Base-by-base conservation (phyloP, 2,329 filamentous ascomycete species). In the Endoconidiophora laricicola region DNA sequence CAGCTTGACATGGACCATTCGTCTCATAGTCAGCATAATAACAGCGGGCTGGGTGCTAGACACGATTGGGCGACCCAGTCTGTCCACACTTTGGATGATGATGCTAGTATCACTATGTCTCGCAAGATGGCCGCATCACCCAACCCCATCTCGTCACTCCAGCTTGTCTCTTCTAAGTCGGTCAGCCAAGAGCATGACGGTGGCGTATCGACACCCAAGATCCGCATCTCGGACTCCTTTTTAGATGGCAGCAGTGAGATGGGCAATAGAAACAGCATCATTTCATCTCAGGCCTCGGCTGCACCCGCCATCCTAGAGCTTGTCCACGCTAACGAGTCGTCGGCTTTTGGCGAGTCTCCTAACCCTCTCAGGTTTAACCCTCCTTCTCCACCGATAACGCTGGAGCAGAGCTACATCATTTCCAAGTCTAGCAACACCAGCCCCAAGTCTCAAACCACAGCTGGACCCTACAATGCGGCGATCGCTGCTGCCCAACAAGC, bases 1-100 rank as follows among this genome's bases (percentile, higher is more conserved):
- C 70, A 91, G 6, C 71, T 93, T 10, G 81, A 90, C 54, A 76
- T 83, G 46, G 83, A 74, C 2, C 60, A 72, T 26, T 71, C 69
- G 0, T 3, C 12, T 7, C 29, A 33, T 33, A 72, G 77, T 40
- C 71, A 76, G 10, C 24, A 22, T 18, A 36, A 50, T 6, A 36
- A 52, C 18, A 37, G 48, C 4, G 39, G 24, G 7, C n/a, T 63
- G 51, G 63, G 61, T 37, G 57, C 59, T 23, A 65, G 65, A 9
- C 62, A 60, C 5, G 67, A 71, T 52, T 79, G 76, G 76, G 70
- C 69, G 7, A 64, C 76, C 38, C 69, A 66, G 40, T 79, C 77
- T 0, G 60, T 79, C 24, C 64, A 23, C 45, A 53, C 48, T 14
- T n/a, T 46, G n/a, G 38, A 44, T 20, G 47, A 52, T 26, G 44